Base-by-base conservation (phyloP, 108 stramenopile species). In the Cylindrotheca fusiformis region DNA sequence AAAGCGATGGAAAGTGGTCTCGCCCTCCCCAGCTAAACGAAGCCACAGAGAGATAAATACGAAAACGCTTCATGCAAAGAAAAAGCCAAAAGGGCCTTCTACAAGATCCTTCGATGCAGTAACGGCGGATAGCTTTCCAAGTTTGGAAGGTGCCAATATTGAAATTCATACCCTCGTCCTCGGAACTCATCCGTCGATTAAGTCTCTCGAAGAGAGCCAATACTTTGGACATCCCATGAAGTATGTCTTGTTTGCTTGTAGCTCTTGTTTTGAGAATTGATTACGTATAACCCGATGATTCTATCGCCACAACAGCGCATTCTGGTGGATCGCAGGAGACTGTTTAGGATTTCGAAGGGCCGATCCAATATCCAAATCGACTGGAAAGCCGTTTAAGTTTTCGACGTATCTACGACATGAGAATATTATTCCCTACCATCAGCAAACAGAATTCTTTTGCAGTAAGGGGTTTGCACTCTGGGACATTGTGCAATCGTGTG, bases 311-410 rank as follows among this genome's bases (percentile, higher is more conserved):
- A 10, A 25, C 10, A 77, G 69, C 63, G 87, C 90, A n/a, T 92
- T 92, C 69, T 92, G 87, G 87, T 92, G 86, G 77, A 84, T 92
- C 29, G 90, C 83, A 1, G 90, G 90, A 20, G 90, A 92, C 65
- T 70, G 77, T 33, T 36, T 92, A 24, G 82, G 84, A 17, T 92
- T 92, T 68, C 83, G 90, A 25, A 58, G 90, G 20, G 78, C 57
- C 5, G 5, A 48, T 1, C 85, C 79, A 14, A 41, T 82, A 10
- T 80, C 74, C 24, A 56, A 52, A 24, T 24, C 69, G 17, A 71
- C 70, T 2, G 82, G 72, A 32, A 72, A 83, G 33, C 83, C 87
- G 0, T 91, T 83, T 55, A 67, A 60, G 24, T 84, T 76, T 57
- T 65, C 81, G 28, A 32, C 57, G 36, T 58, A 85, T 62, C 58